Percentiles rank a stretch among this genome's conserved stretches.
These are phyloP conservation scores for Axilococcus clingmanii DNA, from an alignment of 139 green algal genomes.

Conservation along the genomic window DNA sequence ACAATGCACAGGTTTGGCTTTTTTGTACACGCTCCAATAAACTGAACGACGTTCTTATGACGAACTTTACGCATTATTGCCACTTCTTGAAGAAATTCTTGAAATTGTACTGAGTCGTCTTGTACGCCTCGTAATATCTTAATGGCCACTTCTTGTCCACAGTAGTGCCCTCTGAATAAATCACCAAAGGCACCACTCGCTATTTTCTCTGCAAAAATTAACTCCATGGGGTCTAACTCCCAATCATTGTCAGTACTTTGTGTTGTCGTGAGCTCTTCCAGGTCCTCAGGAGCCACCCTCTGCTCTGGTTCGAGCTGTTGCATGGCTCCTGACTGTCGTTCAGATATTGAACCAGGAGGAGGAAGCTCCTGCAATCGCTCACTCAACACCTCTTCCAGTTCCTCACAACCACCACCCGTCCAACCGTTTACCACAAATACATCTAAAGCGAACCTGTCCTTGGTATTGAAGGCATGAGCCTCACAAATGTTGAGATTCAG, in stretches of 20 bases:
- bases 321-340: background rate
- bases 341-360: slow-evolving; percentile 26
- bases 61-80: slow-evolving; percentile 85
- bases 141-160: slow-evolving; percentile 95
- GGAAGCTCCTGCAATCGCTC: slow-evolving; percentile 66
- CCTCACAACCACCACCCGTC: slow-evolving; percentile 32
- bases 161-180: slow-evolving; percentile 90
- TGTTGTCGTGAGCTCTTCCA: slow-evolving; percentile 9
- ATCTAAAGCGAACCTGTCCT: slow-evolving; percentile 86
- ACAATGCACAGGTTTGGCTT: slow-evolving; percentile 97
- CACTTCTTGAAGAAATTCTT: slow-evolving; percentile 60
- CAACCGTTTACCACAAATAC: slow-evolving; percentile 94
- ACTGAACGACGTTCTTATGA: slow-evolving; percentile 98
- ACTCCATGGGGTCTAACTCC: slow-evolving; percentile 82
- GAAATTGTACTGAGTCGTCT: slow-evolving; percentile 58
- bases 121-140: slow-evolving; percentile 94
- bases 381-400: slow-evolving; percentile 67
- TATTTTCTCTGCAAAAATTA: slow-evolving; percentile 83
- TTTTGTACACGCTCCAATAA: slow-evolving; percentile 95
- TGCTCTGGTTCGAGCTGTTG: slow-evolving; percentile 11
- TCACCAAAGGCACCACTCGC: slow-evolving; percentile 87
- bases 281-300: slow-evolving; percentile 32
- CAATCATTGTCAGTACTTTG: slow-evolving; percentile 65
- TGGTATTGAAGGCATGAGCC: slow-evolving; percentile 97
- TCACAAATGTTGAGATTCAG: slow-evolving; percentile 95